Evolutionary conservation across 768 basidiomycete genomes (phyloP).

Genomic region (Boletellus ananas): DNA sequence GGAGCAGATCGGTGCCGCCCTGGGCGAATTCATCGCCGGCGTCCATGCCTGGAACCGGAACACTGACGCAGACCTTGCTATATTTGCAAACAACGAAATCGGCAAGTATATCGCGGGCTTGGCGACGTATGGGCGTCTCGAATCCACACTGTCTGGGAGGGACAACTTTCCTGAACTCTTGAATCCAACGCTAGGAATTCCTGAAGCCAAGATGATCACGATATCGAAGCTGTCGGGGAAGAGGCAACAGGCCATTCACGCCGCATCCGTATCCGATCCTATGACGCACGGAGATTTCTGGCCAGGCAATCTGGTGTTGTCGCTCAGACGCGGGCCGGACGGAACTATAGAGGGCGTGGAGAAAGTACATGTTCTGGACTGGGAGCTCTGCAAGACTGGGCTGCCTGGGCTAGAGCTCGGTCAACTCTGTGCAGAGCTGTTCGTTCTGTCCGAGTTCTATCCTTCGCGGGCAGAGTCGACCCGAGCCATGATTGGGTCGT

Average conservation of each 20-base stretch:
- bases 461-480: conserved; percentile 37
- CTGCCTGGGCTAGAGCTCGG: conserved; percentile 56
- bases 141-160: conserved; percentile 35
- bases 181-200: conserved; percentile 41
- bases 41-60: conserved; percentile 49
- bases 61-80: conserved; percentile 25
- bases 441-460: conserved; percentile 46
- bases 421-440: conserved; percentile 61
- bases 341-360: conserved; percentile 30
- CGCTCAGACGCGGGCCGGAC: conserved; percentile 26
- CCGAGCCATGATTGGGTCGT: conserved; percentile 37
- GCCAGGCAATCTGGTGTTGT: conserved; percentile 65
- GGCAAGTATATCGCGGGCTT: conserved; percentile 40
- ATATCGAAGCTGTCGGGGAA: conserved; percentile 33
- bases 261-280: conserved; percentile 26
- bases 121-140: conserved; percentile 44
- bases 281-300: conserved; percentile 60
- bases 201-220: conserved; percentile 33
- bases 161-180: conserved; percentile 33
- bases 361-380: conserved; percentile 53
- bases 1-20: conserved; percentile 44
- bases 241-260: conserved; percentile 30
- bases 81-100: conserved; percentile 39
- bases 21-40: conserved; percentile 53
- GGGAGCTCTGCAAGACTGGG: conserved; percentile 63